Evolutionary conservation across 441 rosid genomes (phyloP).

Genomic region (Flueggea neowawraea): DNA sequence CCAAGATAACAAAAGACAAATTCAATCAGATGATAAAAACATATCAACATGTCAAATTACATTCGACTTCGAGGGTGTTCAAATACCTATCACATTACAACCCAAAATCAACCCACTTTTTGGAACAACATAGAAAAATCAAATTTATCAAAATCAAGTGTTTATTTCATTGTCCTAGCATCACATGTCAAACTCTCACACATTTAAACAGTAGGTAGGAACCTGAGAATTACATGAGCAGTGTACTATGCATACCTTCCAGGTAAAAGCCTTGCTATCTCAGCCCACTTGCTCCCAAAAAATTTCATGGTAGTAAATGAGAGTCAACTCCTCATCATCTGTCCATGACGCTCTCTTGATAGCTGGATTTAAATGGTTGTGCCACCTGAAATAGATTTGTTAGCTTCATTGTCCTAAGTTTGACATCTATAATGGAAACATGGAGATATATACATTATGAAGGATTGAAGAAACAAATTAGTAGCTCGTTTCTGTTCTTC

Average conservation of each 20-base stretch:
- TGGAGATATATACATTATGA: background rate
- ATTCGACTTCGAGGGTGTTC: too few relatives aligned
- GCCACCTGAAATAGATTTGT: conserved; percentile 59
- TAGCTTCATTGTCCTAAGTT: background rate
- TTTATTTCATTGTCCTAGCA: too few relatives aligned
- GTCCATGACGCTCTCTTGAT: conserved; percentile 93
- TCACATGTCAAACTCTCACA: too few relatives aligned
- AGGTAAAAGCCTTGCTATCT: conserved; percentile 80
- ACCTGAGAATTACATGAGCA: too few relatives aligned
- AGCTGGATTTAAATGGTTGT: conserved; percentile 91
- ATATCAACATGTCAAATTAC: background rate
- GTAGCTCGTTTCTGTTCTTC: background rate
- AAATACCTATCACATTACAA: too few relatives aligned
- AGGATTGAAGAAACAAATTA: background rate
- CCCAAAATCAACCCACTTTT: too few relatives aligned
- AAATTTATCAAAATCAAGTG: too few relatives aligned
- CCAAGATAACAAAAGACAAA: background rate
- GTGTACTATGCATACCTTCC: conserved; percentile 60
- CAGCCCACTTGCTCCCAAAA: conserved; percentile 94
- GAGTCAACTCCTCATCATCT: conserved; percentile 71
- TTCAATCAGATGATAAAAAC: background rate
- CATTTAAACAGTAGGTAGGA: too few relatives aligned
- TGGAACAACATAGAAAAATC: too few relatives aligned
- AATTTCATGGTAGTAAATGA: conserved; percentile 57
- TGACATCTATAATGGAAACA: conserved; percentile 1